These are phyloP conservation scores for Vachellia collinsii DNA, from an alignment of 306 rosid species.

Conservation along the genomic window DNA sequence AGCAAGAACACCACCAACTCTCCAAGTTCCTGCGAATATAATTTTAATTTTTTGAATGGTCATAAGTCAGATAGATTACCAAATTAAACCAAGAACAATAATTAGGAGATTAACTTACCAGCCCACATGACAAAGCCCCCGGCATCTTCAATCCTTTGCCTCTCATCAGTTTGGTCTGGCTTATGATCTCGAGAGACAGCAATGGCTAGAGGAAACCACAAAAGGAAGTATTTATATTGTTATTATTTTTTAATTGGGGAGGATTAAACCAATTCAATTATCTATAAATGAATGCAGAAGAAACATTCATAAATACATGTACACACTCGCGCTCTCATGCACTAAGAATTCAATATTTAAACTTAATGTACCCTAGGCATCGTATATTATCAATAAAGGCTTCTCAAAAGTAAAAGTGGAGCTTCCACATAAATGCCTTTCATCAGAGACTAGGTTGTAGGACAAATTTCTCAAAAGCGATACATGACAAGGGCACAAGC, in stretches of 20 bases:
- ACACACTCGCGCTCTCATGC: not conserved
- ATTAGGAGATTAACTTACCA: slow-evolving; percentile 51
- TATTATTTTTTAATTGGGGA: not conserved
- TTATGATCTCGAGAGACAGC: slow-evolving; percentile 99
- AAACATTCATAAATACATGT: slow-evolving; percentile 2
- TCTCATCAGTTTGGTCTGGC: slow-evolving; percentile 98
- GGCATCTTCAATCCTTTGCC: slow-evolving; percentile 92
- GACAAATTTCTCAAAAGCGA: not conserved
- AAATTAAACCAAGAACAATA: slow-evolving; percentile 29
- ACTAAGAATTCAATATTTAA: slow-evolving; percentile 6
- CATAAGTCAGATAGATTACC: slow-evolving; percentile 3
- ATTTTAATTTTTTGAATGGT: not conserved
- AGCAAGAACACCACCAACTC: slow-evolving; percentile 99
- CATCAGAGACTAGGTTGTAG: slow-evolving; percentile 7
- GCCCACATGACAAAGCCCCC: slow-evolving; percentile 99
- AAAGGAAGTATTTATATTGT: slow-evolving; percentile 3
- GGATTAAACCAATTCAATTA: slow-evolving; percentile 15
- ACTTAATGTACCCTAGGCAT: not conserved
- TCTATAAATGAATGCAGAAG: slow-evolving; percentile 20
- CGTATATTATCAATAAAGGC: not conserved
- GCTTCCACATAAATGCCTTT: not conserved
- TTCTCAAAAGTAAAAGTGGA: not conserved
- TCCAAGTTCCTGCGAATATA: slow-evolving; percentile 84
- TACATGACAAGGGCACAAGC: not conserved
- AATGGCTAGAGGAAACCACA: slow-evolving; percentile 64